Percentiles rank a stretch among this genome's conserved stretches.
phyloP scores from a whole-genome alignment of 2,329 filamentous ascomycete species.

The Plenodomus biglobosus region DNA sequence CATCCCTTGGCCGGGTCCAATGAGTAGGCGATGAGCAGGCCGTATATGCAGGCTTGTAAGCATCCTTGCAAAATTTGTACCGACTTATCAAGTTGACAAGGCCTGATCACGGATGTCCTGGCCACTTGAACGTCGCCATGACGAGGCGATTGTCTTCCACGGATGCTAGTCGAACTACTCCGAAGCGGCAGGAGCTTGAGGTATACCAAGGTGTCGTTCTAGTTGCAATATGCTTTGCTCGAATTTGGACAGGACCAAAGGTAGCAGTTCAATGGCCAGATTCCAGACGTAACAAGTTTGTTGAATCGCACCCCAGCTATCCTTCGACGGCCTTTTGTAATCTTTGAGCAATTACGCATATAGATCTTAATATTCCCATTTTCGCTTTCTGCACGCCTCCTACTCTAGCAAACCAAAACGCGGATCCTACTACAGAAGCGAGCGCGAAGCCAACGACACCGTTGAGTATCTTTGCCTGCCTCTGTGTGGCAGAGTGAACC shows the following conservation, averaged over 20 bases:
- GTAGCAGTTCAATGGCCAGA: not conserved
- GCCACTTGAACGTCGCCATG: not conserved
- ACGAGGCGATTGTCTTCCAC: not conserved
- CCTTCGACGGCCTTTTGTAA: conserved; percentile 13
- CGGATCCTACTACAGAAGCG: conserved; percentile 17
- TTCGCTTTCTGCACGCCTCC: conserved; percentile 27
- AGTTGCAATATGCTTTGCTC: no score
- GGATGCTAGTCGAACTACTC: not conserved
- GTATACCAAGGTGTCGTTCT: not conserved
- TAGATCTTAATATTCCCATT: conserved; percentile 29
- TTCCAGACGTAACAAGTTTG: not conserved
- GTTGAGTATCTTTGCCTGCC: conserved; percentile 38
- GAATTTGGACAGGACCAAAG: not conserved
- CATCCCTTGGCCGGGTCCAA: not conserved
- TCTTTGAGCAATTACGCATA: conserved; percentile 30
- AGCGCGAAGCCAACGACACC: conserved; percentile 28
- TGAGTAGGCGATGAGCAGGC: not conserved
- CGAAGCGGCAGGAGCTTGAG: not conserved
- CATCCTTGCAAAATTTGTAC: not conserved
- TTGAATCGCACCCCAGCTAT: conserved; percentile 6
- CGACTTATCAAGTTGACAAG: not conserved
- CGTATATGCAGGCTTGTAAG: not conserved
- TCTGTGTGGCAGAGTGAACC: conserved; percentile 68
- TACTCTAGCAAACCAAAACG: conserved; percentile 24
- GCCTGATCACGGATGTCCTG: not conserved